Evolutionary conservation across 2,329 filamentous ascomycete species (phyloP), one percentile per base, ranked within the genome.

Genomic region (Fusarium sp.): DNA sequence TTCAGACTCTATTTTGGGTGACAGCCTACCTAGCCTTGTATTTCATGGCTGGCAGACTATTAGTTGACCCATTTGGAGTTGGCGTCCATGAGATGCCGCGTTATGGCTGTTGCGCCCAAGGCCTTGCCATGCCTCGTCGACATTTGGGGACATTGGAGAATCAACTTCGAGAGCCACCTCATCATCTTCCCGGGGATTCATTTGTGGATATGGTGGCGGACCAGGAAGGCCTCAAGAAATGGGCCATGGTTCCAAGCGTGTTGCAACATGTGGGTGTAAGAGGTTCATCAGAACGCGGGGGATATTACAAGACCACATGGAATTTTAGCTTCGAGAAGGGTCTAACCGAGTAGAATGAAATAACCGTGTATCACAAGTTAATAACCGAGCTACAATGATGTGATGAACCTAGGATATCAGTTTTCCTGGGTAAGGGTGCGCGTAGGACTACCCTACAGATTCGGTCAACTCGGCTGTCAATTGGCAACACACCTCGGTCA

Each of bases 101-200:
- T 11, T 81, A 82, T 38, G 81, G 81, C 9, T 82, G 81, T 40
- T 83, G 81, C 49, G 79, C 81, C 7, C 81, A 82, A 62, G 81
- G 81, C 0, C 71, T 82, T 4, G 75, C 81, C 2, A 81, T 81
- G 40, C 77, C 81, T 5, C 66, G 67, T 4, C 75, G 73, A 17
- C 73, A 81, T 16, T 63, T 81, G 2, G 56, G 60, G 14, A 56
- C 44, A 5, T 42, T 82, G 14, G 71, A 75, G 44, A 29, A 44
- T 2, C 59, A 49, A 12, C 42, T 81, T 2, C 40, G 69, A 14
- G 46, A 70, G 31, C 69, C 76, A 0, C 71, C 79, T 0, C 75
- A 73, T 24, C 58, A 69, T 4, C 57, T 79, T 8, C 70, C 79
- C 0, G 81, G 79, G 1, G 81, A 82, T 33, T 77, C 76, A 6